Percentiles rank a stretch among this genome's conserved stretches.
phyloP scores from a whole-genome alignment of 2,329 filamentous ascomycete species.

The Aureobasidium sp. region DNA sequence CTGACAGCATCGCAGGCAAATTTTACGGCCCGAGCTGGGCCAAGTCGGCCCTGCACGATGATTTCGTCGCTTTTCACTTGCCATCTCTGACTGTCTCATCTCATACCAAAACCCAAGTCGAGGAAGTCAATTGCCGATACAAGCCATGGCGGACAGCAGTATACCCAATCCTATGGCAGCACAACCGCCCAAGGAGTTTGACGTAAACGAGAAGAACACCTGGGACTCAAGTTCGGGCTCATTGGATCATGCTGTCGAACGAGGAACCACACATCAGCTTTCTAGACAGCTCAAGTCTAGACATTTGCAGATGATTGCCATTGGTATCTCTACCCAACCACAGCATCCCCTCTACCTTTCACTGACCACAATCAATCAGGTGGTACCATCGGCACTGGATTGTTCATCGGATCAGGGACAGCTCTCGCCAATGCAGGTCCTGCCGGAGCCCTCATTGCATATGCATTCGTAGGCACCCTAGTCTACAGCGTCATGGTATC shows the following conservation, averaged over 20 bases:
- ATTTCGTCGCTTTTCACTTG: conserved; percentile 10
- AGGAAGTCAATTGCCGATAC: not conserved
- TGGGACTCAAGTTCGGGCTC: conserved; percentile 6
- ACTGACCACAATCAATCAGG: conserved; percentile 12
- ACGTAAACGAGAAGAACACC: conserved; percentile 5
- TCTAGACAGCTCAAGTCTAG: conserved; percentile 23
- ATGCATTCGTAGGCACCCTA: conserved; percentile 37
- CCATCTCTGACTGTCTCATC: conserved; percentile 1
- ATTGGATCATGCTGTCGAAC: conserved; percentile 1
- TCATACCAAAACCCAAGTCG: not conserved
- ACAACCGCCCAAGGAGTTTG: not conserved
- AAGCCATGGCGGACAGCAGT: not conserved
- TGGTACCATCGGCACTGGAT: conserved; percentile 26
- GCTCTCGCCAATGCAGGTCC: conserved; percentile 33
- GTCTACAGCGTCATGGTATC: conserved; percentile 40
- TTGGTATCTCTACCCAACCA: conserved; percentile 16
- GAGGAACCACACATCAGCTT: conserved; percentile 7
- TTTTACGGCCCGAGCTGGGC: conserved; percentile 4
- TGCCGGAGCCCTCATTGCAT: conserved; percentile 37
- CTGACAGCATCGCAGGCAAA: not conserved
- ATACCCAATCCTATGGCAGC: not conserved
- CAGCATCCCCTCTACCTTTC: not conserved
- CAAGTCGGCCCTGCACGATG: not conserved
- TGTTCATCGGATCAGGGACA: conserved; percentile 34
- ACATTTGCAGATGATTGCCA: conserved; percentile 32